A percentile compares a stretch with the other conserved stretches of the same genome.
These are phyloP conservation scores for Yamadazyma sp. DNA, from an alignment of 1,139 yeast genomes.

Conservation along the genomic window DNA sequence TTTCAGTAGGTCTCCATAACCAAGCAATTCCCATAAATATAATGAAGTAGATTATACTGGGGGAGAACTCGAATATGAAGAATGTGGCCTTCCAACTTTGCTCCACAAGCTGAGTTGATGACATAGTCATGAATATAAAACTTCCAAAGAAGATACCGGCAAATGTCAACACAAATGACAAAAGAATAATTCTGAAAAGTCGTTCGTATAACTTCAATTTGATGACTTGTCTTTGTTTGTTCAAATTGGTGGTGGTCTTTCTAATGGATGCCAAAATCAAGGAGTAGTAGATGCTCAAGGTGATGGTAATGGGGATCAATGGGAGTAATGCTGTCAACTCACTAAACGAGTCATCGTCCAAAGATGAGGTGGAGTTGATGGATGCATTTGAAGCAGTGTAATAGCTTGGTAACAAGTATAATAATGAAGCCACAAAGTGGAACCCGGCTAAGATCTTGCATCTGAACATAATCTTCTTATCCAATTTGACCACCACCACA, in stretches of 20 bases:
- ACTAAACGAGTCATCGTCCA: slow-evolving; percentile 20
- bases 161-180: slow-evolving; percentile 53
- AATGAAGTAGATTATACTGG: slow-evolving; percentile 79
- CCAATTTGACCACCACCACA: slow-evolving; percentile 82
- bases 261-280: slow-evolving; percentile 73
- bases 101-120: slow-evolving; percentile 74
- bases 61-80: slow-evolving; percentile 93
- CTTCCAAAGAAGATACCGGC: slow-evolving; percentile 70
- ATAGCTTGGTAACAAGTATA: slow-evolving; percentile 71
- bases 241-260: slow-evolving; percentile 69
- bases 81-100: slow-evolving; percentile 91
- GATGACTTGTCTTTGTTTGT: slow-evolving; percentile 86
- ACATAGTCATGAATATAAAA: slow-evolving; percentile 70
- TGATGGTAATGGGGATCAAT: slow-evolving; percentile 67
- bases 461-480: slow-evolving; percentile 71
- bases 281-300: slow-evolving; percentile 73
- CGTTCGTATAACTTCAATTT: slow-evolving; percentile 84
- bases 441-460: slow-evolving; percentile 75
- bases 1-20: slow-evolving; percentile 97
- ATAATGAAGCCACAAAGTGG: slow-evolving; percentile 68
- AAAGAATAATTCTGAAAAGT: slow-evolving; percentile 71
- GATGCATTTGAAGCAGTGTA: slow-evolving; percentile 25
- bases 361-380: slow-evolving; percentile 20
- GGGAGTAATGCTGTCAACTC: slow-evolving; percentile 38
- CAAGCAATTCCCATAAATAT: slow-evolving; percentile 84